These are phyloP conservation scores for Aureobasidium subglaciale DNA, from an alignment of 2,329 filamentous ascomycete species.

Conservation along the genomic window DNA sequence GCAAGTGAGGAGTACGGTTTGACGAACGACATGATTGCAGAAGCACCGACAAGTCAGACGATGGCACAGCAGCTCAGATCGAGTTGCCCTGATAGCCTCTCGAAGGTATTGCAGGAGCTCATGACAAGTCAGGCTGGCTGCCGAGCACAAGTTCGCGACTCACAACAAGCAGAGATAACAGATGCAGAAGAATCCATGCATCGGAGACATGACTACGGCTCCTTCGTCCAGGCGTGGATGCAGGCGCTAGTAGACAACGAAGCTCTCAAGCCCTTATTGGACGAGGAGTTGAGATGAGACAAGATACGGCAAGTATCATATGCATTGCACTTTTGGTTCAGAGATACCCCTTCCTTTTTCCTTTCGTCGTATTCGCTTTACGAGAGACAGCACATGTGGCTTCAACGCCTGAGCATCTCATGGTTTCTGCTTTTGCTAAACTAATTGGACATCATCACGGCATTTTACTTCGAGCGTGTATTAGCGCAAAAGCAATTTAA, in stretches of 20 bases:
- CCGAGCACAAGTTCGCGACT: conserved; percentile 43
- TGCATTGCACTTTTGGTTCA: conserved; percentile 4
- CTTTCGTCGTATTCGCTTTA: background rate
- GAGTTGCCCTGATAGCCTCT: conserved; percentile 27
- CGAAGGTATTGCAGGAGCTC: conserved; percentile 34
- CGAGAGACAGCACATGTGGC: background rate
- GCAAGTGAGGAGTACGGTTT: conserved; percentile 21
- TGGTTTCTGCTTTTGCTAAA: background rate
- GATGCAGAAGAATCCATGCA: conserved; percentile 48
- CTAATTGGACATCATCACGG: background rate
- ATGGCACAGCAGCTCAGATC: conserved; percentile 22
- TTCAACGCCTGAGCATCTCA: background rate
- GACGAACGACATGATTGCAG: conserved; percentile 28
- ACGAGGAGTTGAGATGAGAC: background rate
- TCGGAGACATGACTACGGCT: conserved; percentile 61
- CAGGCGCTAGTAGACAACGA: conserved; percentile 58
- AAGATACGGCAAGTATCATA: background rate
- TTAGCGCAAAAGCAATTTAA: no score
- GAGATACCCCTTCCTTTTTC: background rate
- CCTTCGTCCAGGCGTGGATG: conserved; percentile 61
- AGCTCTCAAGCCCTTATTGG: conserved; percentile 39
- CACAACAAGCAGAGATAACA: conserved; percentile 39
- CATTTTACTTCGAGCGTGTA: no score
- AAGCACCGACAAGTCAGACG: conserved; percentile 25
- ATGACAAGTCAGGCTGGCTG: conserved; percentile 37